These are phyloP conservation scores for Cucurbita pepo DNA, from an alignment of 306 rosid species.

Conservation along the genomic window DNA sequence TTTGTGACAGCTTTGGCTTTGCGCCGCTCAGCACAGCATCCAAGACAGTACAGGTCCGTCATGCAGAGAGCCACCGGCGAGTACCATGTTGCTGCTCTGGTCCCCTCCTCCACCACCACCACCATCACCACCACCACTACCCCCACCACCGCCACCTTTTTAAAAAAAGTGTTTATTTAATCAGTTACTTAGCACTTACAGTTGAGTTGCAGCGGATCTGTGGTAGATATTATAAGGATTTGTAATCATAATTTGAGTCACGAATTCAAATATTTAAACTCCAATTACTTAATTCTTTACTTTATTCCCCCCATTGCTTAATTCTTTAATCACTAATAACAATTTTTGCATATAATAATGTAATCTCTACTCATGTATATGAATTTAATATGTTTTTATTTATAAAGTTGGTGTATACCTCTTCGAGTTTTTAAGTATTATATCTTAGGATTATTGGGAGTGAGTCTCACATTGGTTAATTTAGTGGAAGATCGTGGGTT, in stretches of 20 bases:
- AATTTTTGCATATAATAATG: no score
- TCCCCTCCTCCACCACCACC: background rate
- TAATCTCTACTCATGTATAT: background rate
- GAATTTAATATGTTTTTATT: background rate
- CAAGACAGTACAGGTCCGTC: constrained; percentile 1
- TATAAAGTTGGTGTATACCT: background rate
- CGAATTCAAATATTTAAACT: background rate
- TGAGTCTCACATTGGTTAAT: no score
- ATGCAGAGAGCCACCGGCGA: background rate
- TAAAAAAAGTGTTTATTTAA: background rate
- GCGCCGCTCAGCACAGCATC: constrained; percentile 4
- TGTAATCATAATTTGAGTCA: constrained; percentile 6
- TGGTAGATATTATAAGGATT: background rate
- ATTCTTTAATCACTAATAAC: background rate
- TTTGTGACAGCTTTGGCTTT: background rate
- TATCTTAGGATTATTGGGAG: no score
- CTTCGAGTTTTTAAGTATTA: background rate
- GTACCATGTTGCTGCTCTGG: background rate
- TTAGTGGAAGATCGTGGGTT: no score
- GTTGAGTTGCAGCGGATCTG: background rate
- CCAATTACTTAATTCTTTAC: background rate
- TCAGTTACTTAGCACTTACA: background rate
- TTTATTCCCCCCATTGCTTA: background rate
- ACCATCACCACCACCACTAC: background rate
- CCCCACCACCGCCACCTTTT: background rate